Evolutionary conservation across 352 stramenopile species (phyloP), one percentile per base, ranked within the genome.

Genomic region (Elongisporangium undulatum): DNA sequence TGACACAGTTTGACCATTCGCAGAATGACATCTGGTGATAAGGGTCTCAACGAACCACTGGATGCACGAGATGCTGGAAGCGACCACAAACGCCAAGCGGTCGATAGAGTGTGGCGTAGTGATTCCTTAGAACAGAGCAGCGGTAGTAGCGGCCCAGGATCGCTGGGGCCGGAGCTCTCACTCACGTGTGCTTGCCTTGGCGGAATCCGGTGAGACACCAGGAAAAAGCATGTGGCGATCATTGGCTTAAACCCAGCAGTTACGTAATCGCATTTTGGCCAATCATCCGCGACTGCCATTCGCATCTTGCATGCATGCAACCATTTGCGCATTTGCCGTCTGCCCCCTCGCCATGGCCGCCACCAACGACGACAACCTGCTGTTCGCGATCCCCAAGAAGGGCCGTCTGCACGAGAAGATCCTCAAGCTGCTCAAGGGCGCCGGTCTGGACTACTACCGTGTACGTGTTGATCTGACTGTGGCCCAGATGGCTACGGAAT

Each of bases 371-470:
- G 74, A 92, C 72, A 87, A 87, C 24, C 62, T 94, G 51, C 82
- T 96, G 49, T 94, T 99, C 64, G 97, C 92, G 20, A 91, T 99
- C 55, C 97, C 97, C 49, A 99, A 99, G 79, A 99, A 99, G 71
- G 97, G 97, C 16, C 87, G 96, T 56, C 81, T 99, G 45, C 95
- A 98, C 63, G 94, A 99, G 62, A 97, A 98, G 74, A 95, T 98
- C 61, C 80, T 98, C 55, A 93, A 93, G 72, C 85, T 99, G 63
- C 82, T 99, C n/a, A 86, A 97, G 56, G 97, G 96, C 49, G 90
- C 96, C 17, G 97, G 97, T 0, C 86, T 99, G 49, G 87, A 99
- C 66, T 99, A 99, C 82, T 79, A 92, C 68, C 89, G 97, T 62
- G 86, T 87, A 82, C 61, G 68, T 72, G 4, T 19, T 49, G 5